Evolutionary conservation across 164 flowering plant genomes (phyloP), one percentile per base, ranked within the genome.

Genomic region (Santalum album): DNA sequence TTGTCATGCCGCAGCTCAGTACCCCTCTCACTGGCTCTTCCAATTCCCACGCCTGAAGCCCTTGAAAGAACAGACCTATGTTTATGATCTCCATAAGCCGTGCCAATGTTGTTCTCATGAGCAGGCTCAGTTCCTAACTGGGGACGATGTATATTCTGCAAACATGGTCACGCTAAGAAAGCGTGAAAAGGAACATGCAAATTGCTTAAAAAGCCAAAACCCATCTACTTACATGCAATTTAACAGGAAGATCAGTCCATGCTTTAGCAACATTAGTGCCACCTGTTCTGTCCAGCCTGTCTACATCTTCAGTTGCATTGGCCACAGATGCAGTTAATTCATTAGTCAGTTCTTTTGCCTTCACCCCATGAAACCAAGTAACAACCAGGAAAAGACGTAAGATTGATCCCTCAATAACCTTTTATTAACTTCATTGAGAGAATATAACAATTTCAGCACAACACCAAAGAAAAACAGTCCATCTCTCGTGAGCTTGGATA

Each of bases 21-120:
- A 58, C 51, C 36, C 75, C 66, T 78, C 35, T 72, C 80, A 57
- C 56, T 51, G 7, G 48, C 56, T 67, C 75, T 80, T 53, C 72
- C 76, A 50, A 50, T 49, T 52, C 72, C 83, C 32, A 64, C 25
- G 24, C 69, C 76, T 63, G 79, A 58, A 54, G 27, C 69, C 60
- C 70, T 73, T 32, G 82, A 64, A 65, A 74, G 42, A 63, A 72
- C 84, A 55, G 82, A 66, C 65, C 64, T 73, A 70, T 62, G 74
- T 6, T 75, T 84, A 65, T 71, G 58, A 50, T 78, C 86, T 23
- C 72, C 79, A 70, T 68, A 78, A 35, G 64, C 58, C 12, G 69
- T 49, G 61, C 67, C 59, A 16, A 60, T 51, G 22, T 44, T 78
- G 66, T 80, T 86, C 57, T 73, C 80, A 59, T 40, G 75, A 57